Percentiles rank a stretch among this genome's conserved stretches.
These are phyloP conservation scores for Rosa chinensis DNA, from an alignment of 306 rosid genomes.

Conservation along the genomic window DNA sequence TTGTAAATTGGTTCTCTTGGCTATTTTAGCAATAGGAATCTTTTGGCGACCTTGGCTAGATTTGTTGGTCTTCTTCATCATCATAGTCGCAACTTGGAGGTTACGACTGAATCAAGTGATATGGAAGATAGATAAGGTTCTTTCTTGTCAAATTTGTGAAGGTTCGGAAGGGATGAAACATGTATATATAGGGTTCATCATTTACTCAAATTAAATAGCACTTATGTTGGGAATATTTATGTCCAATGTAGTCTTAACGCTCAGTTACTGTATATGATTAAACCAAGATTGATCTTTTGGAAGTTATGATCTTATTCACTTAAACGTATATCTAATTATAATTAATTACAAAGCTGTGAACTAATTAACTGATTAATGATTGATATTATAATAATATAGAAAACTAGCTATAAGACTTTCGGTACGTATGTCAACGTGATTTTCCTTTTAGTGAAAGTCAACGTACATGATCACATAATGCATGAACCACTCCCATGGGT, in stretches of 20 bases:
- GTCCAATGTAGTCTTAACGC: neutral
- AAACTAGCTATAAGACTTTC: neutral
- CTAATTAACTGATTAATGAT: neutral
- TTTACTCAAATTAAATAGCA: neutral
- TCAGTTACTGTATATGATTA: conserved; percentile 14
- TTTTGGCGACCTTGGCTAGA: conserved; percentile 53
- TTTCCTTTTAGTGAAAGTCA: too few relatives aligned
- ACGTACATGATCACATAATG: neutral
- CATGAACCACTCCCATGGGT: neutral
- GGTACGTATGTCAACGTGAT: neutral
- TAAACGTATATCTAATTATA: neutral
- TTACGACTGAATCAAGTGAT: neutral
- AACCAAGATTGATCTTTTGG: conserved; percentile 17
- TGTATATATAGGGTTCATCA: conserved; percentile 18
- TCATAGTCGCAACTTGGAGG: conserved; percentile 26
- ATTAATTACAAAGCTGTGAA: conserved; percentile 1
- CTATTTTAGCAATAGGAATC: conserved; percentile 58
- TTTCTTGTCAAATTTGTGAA: neutral
- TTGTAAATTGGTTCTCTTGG: conserved; percentile 52
- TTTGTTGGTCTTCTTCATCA: conserved; percentile 35
- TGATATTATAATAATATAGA: neutral
- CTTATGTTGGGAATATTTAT: conserved; percentile 2
- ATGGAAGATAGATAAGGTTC: neutral
- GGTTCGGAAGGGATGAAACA: neutral
- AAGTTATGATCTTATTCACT: conserved; percentile 27